phyloP scores from a whole-genome alignment of 2,329 filamentous ascomycete species.

The Aspergillus arachidicola region DNA sequence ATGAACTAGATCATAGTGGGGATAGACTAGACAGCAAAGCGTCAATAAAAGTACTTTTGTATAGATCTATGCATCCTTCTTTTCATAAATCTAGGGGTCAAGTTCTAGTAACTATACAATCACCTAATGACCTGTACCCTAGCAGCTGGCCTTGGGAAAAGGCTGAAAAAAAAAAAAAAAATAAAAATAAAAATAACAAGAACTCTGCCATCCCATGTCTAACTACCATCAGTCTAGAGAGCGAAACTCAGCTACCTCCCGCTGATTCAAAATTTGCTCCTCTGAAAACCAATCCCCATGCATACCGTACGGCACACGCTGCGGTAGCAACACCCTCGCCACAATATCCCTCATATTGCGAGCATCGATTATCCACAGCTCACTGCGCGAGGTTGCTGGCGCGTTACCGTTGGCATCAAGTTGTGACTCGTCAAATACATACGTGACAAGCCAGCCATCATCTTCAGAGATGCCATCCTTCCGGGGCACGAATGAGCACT shows the following conservation, averaged over 20 bases:
- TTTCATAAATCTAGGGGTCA: no score
- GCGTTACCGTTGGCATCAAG: slow-evolving; percentile 55
- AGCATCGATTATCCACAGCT: slow-evolving; percentile 71
- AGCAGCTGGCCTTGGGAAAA: no score
- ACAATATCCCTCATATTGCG: slow-evolving; percentile 60
- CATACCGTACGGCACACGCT: slow-evolving; percentile 70
- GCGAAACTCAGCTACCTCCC: not conserved
- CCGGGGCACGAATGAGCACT: slow-evolving; percentile 65
- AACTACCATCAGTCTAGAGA: not conserved
- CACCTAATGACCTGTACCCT: no score
- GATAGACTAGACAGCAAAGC: no score
- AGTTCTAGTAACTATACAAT: no score
- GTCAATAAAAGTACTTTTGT: no score
- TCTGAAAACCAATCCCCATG: slow-evolving; percentile 65
- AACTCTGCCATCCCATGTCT: not conserved
- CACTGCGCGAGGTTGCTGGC: slow-evolving; percentile 51
- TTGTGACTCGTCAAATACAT: slow-evolving; percentile 71
- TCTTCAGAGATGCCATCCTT: slow-evolving; percentile 54
- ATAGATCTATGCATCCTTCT: no score
- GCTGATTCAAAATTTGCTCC: slow-evolving; percentile 54
- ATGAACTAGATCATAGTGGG: no score
- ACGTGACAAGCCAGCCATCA: slow-evolving; percentile 68
- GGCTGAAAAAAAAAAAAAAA: no score
- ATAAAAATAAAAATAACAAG: not conserved
- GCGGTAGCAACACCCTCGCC: slow-evolving; percentile 60